Conservation (phyloP, 306 rosid species). For the Quercus engelmannii region DNA sequence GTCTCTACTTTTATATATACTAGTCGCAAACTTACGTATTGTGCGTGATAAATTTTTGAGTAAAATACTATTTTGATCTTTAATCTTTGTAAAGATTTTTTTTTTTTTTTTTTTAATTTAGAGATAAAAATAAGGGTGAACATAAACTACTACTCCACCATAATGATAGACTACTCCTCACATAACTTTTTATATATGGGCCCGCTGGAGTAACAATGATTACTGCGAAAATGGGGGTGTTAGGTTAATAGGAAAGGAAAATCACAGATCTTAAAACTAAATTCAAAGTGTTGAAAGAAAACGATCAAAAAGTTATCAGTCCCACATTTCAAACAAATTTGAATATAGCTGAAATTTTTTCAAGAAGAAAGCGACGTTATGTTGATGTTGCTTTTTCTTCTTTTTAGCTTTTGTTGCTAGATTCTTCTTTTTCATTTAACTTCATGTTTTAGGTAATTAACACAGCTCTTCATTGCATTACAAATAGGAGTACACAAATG, state of each 20-base stretch:
- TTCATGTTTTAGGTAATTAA: not conserved
- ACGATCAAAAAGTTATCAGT: not conserved
- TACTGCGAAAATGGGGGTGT: not conserved
- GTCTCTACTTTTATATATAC: too few species aligned
- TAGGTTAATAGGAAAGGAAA: not conserved
- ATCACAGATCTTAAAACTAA: not conserved
- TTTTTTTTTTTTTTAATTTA: too few species aligned
- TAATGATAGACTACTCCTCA: too few species aligned
- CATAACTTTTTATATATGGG: not conserved
- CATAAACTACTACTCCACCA: too few species aligned
- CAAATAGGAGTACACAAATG: not conserved
- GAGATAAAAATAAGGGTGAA: too few species aligned
- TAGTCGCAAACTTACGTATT: accelerated
- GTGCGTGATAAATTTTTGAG: too few species aligned
- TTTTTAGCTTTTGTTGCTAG: too few species aligned
- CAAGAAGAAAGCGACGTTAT: not conserved
- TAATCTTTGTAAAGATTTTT: too few species aligned
- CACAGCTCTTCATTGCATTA: not conserved
- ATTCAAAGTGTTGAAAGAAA: not conserved
- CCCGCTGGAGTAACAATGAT: not conserved
- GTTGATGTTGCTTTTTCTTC: not conserved
- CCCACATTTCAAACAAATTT: slow-evolving; percentile 12
- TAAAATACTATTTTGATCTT: too few species aligned
- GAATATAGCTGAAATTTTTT: not conserved
- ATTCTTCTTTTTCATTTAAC: not conserved